Evolutionary conservation across 2,329 filamentous ascomycete genomes (phyloP), one percentile per base, ranked within the genome.

Genomic region (Nothopassalora personata): DNA sequence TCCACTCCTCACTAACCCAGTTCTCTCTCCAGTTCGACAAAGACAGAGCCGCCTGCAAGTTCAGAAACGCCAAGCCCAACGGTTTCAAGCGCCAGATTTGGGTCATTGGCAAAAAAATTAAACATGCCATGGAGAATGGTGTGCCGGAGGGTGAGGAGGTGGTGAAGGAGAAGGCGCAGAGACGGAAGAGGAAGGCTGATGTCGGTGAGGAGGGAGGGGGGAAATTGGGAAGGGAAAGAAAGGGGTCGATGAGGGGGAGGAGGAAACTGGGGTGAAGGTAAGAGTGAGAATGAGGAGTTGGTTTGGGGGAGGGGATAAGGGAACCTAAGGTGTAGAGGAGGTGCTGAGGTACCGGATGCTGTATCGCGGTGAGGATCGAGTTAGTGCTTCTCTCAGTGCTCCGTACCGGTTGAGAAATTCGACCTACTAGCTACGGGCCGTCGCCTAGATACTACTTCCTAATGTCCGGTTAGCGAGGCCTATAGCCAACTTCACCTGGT

Each of bases 21-120:
- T 23, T 23, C 23, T 23, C 23, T 23, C 23, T 23, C 10, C 23
- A 66, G 64, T 60, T 62, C 52, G 53, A 64, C 45, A 59, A 57
- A 39, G 46, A 59, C n/a, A 62, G 58, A 53, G 65, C 61, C 11
- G 64, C 60, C 19, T 39, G 47, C 10, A 60, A 67, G 15, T 65
- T 64, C 34, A 60, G 62, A 18, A 55, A 58, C 23, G 46, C 47
- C 27, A 64, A 66, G 34, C 56, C 62, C 2, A 63, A 62, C 13
- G 60, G 57, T 15, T 67, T 64, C 58, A 67, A 68, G 54, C 59
- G 61, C 23, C 36, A 46, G 10, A 59, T 67, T 13, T 66, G 64
- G 61, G 62, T 63, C 23, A 64, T 67, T 27, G 57, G 49, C 33
- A 67, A 67, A 59, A 66, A 63, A 53, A 60, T 67, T 48, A 66